Evolutionary conservation across 2,329 filamentous ascomycete genomes (phyloP).

Genomic region (Pseudodiploospora longispora): DNA sequence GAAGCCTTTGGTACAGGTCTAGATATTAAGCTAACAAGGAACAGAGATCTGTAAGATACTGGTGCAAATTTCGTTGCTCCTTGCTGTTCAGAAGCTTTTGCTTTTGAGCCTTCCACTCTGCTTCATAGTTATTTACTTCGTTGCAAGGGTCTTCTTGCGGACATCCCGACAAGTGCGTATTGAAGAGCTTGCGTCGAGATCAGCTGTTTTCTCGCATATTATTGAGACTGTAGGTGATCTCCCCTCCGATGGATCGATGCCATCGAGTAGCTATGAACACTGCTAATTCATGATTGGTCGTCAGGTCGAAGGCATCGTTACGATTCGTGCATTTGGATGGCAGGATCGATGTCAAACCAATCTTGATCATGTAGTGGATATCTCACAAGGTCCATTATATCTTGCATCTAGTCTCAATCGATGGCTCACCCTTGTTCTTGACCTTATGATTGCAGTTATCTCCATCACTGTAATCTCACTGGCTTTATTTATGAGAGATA

Average conservation of each 20-base stretch:
- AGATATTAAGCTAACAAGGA: too few relatives aligned
- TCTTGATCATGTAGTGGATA: neutral
- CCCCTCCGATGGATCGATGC: slow-evolving; percentile 2
- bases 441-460: slow-evolving; percentile 30
- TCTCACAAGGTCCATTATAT: neutral
- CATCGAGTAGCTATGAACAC: slow-evolving; percentile 14
- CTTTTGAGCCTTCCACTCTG: slow-evolving; percentile 34
- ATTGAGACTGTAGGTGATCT: slow-evolving; percentile 23
- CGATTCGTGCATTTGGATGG: slow-evolving; percentile 22
- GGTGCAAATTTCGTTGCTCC: slow-evolving; percentile 37
- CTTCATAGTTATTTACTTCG: slow-evolving; percentile 13
- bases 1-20: too few relatives aligned
- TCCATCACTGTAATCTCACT: slow-evolving; percentile 27
- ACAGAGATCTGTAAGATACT: slow-evolving; percentile 29
- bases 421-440: slow-evolving; percentile 39
- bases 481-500: slow-evolving; percentile 20
- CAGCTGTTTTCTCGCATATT: slow-evolving; percentile 35
- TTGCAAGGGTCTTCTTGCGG: slow-evolving; percentile 28
- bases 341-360: too few relatives aligned
- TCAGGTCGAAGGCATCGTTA: slow-evolving; percentile 17
- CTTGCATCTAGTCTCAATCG: slow-evolving; percentile 39
- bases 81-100: slow-evolving; percentile 35
- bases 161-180: slow-evolving; percentile 50
- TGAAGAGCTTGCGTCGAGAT: slow-evolving; percentile 46
- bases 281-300: too few relatives aligned